These are phyloP conservation scores for Patellaria atrata DNA, from an alignment of 495 filamentous ascomycete species.

Conservation along the genomic window DNA sequence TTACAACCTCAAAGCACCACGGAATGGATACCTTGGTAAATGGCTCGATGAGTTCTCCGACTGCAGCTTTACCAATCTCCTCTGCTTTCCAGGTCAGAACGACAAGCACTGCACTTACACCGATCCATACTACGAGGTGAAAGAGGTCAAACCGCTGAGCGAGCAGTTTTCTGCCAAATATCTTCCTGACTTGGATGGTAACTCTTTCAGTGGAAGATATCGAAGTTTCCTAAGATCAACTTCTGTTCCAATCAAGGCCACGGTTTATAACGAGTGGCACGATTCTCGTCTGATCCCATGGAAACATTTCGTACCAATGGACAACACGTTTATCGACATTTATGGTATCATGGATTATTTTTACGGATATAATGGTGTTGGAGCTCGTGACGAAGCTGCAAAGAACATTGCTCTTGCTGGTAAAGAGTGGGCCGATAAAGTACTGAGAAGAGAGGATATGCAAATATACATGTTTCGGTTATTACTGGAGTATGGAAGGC, in stretches of 20 bases:
- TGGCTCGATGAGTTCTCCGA: constrained; percentile 24
- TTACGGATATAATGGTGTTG: constrained; percentile 33
- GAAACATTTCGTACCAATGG: constrained; percentile 57
- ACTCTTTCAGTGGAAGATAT: constrained; percentile 27
- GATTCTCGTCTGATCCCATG: constrained; percentile 26
- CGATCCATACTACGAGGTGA: constrained; percentile 19
- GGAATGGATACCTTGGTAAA: constrained; percentile 15
- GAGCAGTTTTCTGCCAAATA: constrained; percentile 27
- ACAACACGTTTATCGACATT: constrained; percentile 61
- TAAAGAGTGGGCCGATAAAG: constrained; percentile 18
- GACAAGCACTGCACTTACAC: constrained; percentile 20
- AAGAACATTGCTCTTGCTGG: constrained; percentile 17
- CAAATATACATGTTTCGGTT: constrained; percentile 17
- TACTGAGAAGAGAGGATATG: constrained; percentile 21
- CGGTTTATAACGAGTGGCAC: constrained; percentile 30
- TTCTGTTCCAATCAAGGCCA: constrained; percentile 28
- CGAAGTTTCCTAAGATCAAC: constrained; percentile 23
- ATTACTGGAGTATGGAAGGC: constrained; percentile 17
- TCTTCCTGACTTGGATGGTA: constrained; percentile 30
- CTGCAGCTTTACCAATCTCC: constrained; percentile 21
- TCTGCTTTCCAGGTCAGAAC: constrained; percentile 22
- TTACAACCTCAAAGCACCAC: constrained; percentile 19
- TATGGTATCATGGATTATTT: constrained; percentile 74
- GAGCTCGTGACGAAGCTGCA: constrained; percentile 13
- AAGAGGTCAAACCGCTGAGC: constrained; percentile 14